These are phyloP conservation scores for Chlamydomonas schloesseri DNA, from an alignment of 139 green algal species.

Conservation along the genomic window DNA sequence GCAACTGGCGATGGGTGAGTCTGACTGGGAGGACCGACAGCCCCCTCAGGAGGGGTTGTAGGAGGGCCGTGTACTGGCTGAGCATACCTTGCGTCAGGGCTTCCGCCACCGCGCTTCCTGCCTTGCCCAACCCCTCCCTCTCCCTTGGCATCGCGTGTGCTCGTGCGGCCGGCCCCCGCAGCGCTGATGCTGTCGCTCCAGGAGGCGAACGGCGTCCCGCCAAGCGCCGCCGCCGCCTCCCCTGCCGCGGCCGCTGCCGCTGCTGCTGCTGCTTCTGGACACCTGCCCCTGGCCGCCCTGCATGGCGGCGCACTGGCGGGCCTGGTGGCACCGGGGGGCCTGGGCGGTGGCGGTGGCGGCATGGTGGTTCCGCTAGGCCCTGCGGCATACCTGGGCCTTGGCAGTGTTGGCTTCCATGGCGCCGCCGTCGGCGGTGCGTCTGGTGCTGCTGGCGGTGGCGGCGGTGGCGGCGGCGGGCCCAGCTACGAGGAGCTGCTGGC, in stretches of 20 bases:
- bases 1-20: constrained; percentile 33
- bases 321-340: neutral
- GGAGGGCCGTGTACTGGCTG: no score
- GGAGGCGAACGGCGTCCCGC: neutral
- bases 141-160: no score
- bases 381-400: no score
- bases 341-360: neutral
- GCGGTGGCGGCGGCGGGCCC: neutral
- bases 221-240: neutral
- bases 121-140: no score
- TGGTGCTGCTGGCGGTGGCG: no score
- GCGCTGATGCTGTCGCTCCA: constrained; percentile 32
- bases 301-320: neutral
- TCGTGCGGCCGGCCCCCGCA: neutral
- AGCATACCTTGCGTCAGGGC: no score
- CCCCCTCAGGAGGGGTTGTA: no score
- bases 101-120: neutral
- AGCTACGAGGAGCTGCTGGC: constrained; percentile 24
- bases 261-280: neutral
- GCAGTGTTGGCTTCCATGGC: no score
- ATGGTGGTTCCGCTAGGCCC: no score
- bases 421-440: neutral
- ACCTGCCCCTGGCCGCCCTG: neutral
- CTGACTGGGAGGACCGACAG: no score
- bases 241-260: neutral